A percentile compares a stretch with the other conserved stretches of the same genome.
These are phyloP conservation scores for Colletotrichum aenigma DNA, from an alignment of 2,329 filamentous ascomycete genomes.

Conservation along the genomic window DNA sequence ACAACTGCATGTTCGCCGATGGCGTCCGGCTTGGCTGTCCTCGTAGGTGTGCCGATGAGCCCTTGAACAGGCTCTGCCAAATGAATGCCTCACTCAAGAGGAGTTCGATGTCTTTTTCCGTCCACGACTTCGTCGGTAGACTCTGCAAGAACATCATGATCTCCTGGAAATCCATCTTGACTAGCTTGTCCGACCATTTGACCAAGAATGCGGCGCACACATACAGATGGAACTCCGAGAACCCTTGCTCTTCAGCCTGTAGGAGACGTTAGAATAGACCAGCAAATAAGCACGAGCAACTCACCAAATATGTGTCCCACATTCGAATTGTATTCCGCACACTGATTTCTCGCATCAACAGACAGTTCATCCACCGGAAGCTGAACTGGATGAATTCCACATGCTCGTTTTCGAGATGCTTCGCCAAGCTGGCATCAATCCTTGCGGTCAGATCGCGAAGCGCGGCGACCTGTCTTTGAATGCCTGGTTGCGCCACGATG, in stretches of 20 bases:
- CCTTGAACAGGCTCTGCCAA: conserved; percentile 97
- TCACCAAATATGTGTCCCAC: conserved; percentile 99
- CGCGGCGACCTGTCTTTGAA: conserved; percentile 89
- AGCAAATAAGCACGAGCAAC: conserved; percentile 30
- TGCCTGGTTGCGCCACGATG: conserved; percentile 95
- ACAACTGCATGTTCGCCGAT: conserved; percentile 43
- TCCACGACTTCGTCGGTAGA: conserved; percentile 91
- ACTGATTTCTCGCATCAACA: conserved; percentile 96
- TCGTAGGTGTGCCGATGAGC: conserved; percentile 86
- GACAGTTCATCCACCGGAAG: conserved; percentile 99
- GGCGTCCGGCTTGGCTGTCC: conserved; percentile 48
- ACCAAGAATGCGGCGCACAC: conserved; percentile 97
- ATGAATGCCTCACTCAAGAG: conserved; percentile 96
- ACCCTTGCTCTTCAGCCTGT: conserved; percentile 96
- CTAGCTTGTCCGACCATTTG: conserved; percentile 94
- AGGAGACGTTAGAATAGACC: neutral
- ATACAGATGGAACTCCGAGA: conserved; percentile 97
- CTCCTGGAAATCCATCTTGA: conserved; percentile 98
- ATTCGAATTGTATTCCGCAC: conserved; percentile 97
- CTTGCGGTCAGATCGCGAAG: conserved; percentile 88
- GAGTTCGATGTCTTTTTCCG: conserved; percentile 96
- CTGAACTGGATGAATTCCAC: conserved; percentile 99
- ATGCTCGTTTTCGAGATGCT: conserved; percentile 86
- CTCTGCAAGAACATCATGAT: conserved; percentile 99
- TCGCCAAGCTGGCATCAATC: conserved; percentile 84